phyloP scores from a whole-genome alignment of 1,139 yeast genomes.

The Taphrina deformans region DNA sequence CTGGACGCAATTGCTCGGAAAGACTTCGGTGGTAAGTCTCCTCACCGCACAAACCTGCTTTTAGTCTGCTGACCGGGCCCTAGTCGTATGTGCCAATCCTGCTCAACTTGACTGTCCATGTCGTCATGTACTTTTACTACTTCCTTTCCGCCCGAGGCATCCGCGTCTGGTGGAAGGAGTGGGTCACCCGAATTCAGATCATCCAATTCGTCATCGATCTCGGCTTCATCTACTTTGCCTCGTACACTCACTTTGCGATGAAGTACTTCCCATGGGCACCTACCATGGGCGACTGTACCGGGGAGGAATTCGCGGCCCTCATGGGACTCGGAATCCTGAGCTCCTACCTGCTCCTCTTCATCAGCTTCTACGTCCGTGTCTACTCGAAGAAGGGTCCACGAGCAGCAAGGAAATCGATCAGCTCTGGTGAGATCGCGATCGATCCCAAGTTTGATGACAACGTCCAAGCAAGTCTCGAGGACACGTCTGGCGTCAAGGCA shows the following conservation, averaged over 20 bases:
- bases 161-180: slow-evolving; percentile 99
- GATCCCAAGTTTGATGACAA: slow-evolving; percentile 32
- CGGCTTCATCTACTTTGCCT: slow-evolving; percentile 86
- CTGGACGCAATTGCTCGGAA: slow-evolving; percentile 88
- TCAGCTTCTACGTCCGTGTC: slow-evolving; percentile 86
- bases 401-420: slow-evolving; percentile 34
- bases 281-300: slow-evolving; percentile 82
- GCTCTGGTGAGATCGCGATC: slow-evolving; percentile 23
- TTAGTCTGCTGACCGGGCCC: too few relatives aligned
- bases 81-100: slow-evolving; percentile 88
- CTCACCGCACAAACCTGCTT: too few relatives aligned
- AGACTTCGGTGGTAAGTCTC: slow-evolving; percentile 59
- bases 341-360: slow-evolving; percentile 84
- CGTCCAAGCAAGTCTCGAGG: slow-evolving; percentile 23
- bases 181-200: slow-evolving; percentile 97
- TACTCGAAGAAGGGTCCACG: slow-evolving; percentile 54
- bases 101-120: slow-evolving; percentile 88
- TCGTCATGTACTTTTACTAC: slow-evolving; percentile 97
- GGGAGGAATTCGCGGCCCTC: slow-evolving; percentile 88
- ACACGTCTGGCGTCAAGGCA: slow-evolving; percentile 16
- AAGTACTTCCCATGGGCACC: slow-evolving; percentile 60
- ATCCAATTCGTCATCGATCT: slow-evolving; percentile 89
- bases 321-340: slow-evolving; percentile 88
- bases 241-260: slow-evolving; percentile 54
- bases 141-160: slow-evolving; percentile 90